A percentile compares a stretch with the other conserved stretches of the same genome.
These are phyloP conservation scores for Inga leiocalycina DNA, from an alignment of 306 rosid species.

Conservation along the genomic window DNA sequence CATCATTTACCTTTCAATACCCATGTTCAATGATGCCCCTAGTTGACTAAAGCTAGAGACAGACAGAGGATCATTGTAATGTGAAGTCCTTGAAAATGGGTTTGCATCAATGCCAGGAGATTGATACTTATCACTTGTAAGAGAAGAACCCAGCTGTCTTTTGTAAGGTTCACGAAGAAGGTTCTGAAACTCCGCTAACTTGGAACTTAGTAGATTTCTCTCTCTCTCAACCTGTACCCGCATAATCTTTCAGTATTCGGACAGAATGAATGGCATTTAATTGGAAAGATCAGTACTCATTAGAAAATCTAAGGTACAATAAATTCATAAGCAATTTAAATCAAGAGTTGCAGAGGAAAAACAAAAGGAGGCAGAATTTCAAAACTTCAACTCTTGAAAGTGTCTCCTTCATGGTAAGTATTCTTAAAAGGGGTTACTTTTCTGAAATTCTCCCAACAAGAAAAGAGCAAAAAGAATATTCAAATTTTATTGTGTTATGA, in stretches of 20 bases:
- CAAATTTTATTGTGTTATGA: background rate
- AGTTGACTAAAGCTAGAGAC: conserved; percentile 88
- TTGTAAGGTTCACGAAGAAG: conserved; percentile 59
- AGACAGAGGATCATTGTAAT: conserved; percentile 58
- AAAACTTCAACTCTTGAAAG: background rate
- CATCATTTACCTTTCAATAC: conserved; percentile 56
- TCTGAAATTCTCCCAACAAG: background rate
- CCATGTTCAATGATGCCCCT: conserved; percentile 58
- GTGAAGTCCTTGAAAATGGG: conserved; percentile 48
- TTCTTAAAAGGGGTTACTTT: background rate
- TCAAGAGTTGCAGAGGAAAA: background rate
- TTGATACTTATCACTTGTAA: conserved; percentile 44
- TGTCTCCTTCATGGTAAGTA: background rate
- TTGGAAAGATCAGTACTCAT: background rate
- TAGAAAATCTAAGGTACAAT: background rate
- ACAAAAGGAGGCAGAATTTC: background rate
- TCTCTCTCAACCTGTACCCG: conserved; percentile 84
- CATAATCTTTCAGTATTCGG: conserved; percentile 28
- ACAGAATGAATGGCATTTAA: conserved; percentile 29
- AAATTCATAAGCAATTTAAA: background rate
- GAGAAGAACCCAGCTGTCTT: conserved; percentile 41
- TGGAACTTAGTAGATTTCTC: conserved; percentile 70
- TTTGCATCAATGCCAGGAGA: conserved; percentile 48
- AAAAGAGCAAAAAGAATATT: background rate
- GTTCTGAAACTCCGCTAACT: conserved; percentile 71